Percentiles rank a stretch among this genome's conserved stretches.
These are phyloP conservation scores for Antitrichia curtipendula DNA, from an alignment of 225 moss, liverwort and hornwort genomes.

Conservation along the genomic window DNA sequence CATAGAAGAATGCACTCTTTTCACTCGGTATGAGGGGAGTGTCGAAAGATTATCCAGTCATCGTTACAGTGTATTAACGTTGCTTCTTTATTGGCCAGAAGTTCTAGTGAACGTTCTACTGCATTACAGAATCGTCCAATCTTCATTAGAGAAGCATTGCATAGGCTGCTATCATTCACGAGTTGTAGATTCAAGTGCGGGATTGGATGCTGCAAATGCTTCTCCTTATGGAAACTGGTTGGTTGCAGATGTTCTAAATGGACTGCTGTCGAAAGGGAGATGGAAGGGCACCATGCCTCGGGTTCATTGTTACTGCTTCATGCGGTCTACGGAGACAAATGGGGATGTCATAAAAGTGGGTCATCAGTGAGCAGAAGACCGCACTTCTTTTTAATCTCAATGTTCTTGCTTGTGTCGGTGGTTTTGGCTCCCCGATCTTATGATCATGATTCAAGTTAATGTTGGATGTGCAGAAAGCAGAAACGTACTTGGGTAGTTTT, in stretches of 20 bases:
- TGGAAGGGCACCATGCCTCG: slow-evolving; percentile 84
- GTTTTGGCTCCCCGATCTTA: neutral
- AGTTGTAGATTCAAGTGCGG: neutral
- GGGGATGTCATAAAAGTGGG: slow-evolving; percentile 66
- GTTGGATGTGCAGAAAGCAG: slow-evolving; percentile 42
- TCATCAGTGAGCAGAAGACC: neutral
- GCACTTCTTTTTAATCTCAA: neutral
- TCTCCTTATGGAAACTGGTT: neutral
- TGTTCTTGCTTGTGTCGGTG: neutral
- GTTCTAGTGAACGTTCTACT: neutral
- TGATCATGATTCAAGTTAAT: neutral
- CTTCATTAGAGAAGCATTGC: neutral
- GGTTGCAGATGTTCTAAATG: slow-evolving; percentile 71
- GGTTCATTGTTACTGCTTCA: slow-evolving; percentile 96
- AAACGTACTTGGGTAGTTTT: slow-evolving; percentile 39
- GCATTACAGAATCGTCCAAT: neutral
- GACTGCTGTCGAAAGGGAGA: slow-evolving; percentile 43
- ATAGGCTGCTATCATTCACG: neutral
- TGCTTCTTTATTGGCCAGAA: neutral
- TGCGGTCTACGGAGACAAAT: slow-evolving; percentile 65
- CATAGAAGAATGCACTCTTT: neutral
- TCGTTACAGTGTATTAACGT: neutral
- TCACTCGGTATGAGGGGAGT: neutral
- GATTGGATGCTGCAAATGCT: neutral
- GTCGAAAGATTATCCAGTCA: neutral